Evolutionary conservation across 805 yeast genomes (phyloP).

Genomic region (Candida dendrica): DNA sequence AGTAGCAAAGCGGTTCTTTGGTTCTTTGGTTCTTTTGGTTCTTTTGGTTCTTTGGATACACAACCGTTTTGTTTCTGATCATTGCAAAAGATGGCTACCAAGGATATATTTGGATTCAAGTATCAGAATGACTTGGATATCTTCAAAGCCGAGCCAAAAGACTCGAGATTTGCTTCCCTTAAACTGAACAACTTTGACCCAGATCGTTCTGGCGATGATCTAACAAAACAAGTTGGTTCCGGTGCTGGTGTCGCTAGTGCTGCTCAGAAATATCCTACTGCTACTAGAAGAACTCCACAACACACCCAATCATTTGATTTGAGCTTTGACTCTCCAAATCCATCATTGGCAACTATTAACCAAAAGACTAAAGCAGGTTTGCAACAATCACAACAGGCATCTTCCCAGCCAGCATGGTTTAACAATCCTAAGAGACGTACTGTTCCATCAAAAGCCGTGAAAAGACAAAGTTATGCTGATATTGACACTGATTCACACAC

Average conservation of each 20-base stretch:
- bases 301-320: constrained; percentile 16
- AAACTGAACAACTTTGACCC: constrained; percentile 9
- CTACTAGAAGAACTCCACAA: constrained; percentile 18
- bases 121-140: constrained; percentile 18
- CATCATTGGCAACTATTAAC: constrained; percentile 16
- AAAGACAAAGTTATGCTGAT: constrained; percentile 26
- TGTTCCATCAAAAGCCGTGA: constrained; percentile 40
- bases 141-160: constrained; percentile 12
- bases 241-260: background rate
- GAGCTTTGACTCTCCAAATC: constrained; percentile 12
- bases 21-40: no score
- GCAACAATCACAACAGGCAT: constrained; percentile 2
- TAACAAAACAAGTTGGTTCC: constrained; percentile 2
- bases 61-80: no score
- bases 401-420: constrained; percentile 26
- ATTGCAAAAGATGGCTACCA: constrained; percentile 12
- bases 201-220: constrained; percentile 17
- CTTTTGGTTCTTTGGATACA: no score
- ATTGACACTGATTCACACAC: constrained; percentile 15
- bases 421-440: constrained; percentile 37
- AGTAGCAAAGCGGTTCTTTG: no score
- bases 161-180: constrained; percentile 16
- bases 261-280: background rate
- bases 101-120: constrained; percentile 18
- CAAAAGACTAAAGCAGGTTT: constrained; percentile 10